Evolutionary conservation across 2,329 filamentous ascomycete species (phyloP).

Genomic region (Aspergillus quadricinctus): DNA sequence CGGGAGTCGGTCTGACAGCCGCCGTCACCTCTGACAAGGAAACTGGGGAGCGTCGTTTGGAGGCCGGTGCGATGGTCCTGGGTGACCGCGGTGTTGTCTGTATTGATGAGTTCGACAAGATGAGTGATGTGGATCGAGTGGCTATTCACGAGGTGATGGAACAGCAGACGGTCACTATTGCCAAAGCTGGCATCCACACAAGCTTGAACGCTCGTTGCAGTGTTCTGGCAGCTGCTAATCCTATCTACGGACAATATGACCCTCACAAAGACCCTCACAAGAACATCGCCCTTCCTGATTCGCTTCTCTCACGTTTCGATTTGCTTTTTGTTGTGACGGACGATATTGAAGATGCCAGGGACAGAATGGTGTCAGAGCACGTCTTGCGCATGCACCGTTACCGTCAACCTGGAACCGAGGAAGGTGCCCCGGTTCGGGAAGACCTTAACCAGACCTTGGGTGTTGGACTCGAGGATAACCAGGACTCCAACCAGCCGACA

Average conservation of each 20-base stretch:
- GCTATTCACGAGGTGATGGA: slow-evolving; percentile 99
- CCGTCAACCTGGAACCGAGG: slow-evolving; percentile 85
- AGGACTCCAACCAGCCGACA: slow-evolving; percentile 67
- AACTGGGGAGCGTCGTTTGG: slow-evolving; percentile 87
- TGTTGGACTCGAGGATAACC: slow-evolving; percentile 75
- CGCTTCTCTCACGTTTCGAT: slow-evolving; percentile 96
- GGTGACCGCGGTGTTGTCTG: slow-evolving; percentile 95
- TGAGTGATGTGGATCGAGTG: slow-evolving; percentile 96
- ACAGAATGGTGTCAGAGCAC: slow-evolving; percentile 90
- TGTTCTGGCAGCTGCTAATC: slow-evolving; percentile 93
- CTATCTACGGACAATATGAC: slow-evolving; percentile 97
- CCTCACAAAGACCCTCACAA: slow-evolving; percentile 98
- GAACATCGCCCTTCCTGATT: slow-evolving; percentile 96
- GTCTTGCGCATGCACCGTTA: slow-evolving; percentile 97
- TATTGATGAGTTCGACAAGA: slow-evolving; percentile 99
- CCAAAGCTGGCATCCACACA: slow-evolving; percentile 97
- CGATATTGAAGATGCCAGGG: slow-evolving; percentile 90
- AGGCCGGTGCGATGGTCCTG: slow-evolving; percentile 98
- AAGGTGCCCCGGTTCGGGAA: slow-evolving; percentile 90
- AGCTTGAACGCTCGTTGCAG: slow-evolving; percentile 95
- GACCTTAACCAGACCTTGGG: slow-evolving; percentile 78
- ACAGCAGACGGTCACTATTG: slow-evolving; percentile 98
- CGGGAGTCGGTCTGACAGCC: slow-evolving; percentile 93
- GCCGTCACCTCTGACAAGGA: slow-evolving; percentile 97
- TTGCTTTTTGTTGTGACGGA: slow-evolving; percentile 95